A percentile compares a stretch with the other conserved stretches of the same genome.
Conservation (phyloP, 345 rosid species). For the Eucalyptus pauciflora region DNA sequence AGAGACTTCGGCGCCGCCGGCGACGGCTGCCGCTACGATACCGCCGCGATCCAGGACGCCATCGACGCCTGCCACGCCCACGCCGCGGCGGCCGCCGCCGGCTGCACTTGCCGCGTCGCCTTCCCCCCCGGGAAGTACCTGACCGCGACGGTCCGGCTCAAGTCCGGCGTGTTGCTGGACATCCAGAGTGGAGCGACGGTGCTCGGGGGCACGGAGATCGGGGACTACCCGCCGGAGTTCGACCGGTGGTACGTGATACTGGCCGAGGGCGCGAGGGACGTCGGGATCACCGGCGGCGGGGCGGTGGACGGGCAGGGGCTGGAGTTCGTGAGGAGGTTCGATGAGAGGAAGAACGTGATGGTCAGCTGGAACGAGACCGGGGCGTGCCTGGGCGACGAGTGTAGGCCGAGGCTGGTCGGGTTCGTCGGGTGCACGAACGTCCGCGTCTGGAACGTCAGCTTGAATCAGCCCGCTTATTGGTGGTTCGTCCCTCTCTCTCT, state of each 20-base stretch:
- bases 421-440: conserved; percentile 61
- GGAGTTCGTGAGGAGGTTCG: conserved; percentile 52
- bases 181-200: conserved; percentile 52
- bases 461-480: conserved; percentile 87
- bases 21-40: conserved; percentile 66
- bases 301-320: conserved; percentile 76
- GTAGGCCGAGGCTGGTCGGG: conserved; percentile 73
- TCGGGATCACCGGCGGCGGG: conserved; percentile 89
- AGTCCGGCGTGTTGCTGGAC: conserved; percentile 50
- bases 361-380: conserved; percentile 90
- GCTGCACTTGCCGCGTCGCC: conserved; percentile 39
- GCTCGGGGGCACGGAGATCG: conserved; percentile 53
- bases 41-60: conserved; percentile 62
- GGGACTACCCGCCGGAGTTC: conserved; percentile 51
- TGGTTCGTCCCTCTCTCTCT: conserved; percentile 35
- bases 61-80: conserved; percentile 47
- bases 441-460: conserved; percentile 47
- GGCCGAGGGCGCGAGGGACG: conserved; percentile 67
- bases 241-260: conserved; percentile 69
- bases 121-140: conserved; percentile 73
- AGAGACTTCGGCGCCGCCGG: conserved; percentile 78
- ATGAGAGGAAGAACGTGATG: conserved; percentile 78
- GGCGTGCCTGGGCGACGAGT: conserved; percentile 80
- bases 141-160: conserved; percentile 66
- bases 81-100: background rate